Base-by-base conservation (phyloP, 192 early-diverging fungal species). In the Linnemannia zychae region DNA sequence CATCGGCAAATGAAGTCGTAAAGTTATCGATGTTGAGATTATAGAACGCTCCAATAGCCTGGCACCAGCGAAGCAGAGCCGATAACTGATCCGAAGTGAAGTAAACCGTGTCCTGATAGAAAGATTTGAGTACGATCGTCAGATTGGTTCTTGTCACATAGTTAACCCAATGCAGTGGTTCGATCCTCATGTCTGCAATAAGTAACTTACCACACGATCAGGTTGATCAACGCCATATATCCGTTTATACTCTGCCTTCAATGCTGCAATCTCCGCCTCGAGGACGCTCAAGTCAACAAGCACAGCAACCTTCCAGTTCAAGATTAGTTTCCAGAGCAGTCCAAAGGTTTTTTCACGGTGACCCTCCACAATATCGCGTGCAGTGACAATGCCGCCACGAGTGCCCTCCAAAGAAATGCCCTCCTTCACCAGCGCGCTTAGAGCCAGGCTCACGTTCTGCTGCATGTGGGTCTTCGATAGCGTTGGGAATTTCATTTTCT, bases 301-400 rank as follows among this genome's bases (percentile, higher is more conserved):
- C 3, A 80, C 87, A 24, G 87, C 72, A 7, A 88, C 81, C 33
- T 80, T 82, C 87, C 87, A 88, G 34, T 83, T 80, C 52, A 88
- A 71, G 44, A 88, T 88, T 47, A 88, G 57, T 20, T 84, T 88
- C 87, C 87, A 88, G 17, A 88, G 52, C 20, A 88, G 65, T 4
- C 81, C 87, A 80, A 88, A 88, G 6, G 81, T 88, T 69, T 88
- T 88, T 67, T 88, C 87, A 17, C 87, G 81, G 20, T 88, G 80
- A 16, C 87, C 87, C 40, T 88, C 87, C 1, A 88, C 87, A 48
- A 88, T 77, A n/a, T 88, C 87, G 22, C 78, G 67, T 40, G 87
- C 38, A 36, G 17, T 66, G 20, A 88, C 82, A 22, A 77, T 44
- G 28, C 81, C 80, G 31, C 78, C 81, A 28, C 81, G 72, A 38